Percentiles rank a stretch among this genome's conserved stretches.
These are phyloP conservation scores for Taphrina sp. DNA, from an alignment of 1,139 yeast species.

Conservation along the genomic window DNA sequence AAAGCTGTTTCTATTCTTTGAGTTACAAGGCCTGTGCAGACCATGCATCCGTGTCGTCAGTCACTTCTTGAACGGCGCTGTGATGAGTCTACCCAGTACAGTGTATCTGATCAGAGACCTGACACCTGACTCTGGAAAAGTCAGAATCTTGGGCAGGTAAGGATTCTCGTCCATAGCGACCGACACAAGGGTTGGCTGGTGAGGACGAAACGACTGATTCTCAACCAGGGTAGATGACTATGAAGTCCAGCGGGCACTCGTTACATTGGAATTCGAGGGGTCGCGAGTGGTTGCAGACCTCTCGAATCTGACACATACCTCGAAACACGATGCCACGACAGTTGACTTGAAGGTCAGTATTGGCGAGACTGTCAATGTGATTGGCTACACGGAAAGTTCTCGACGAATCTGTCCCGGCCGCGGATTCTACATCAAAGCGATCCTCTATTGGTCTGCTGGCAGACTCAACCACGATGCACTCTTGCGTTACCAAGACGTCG, in stretches of 20 bases:
- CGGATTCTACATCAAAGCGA: background rate
- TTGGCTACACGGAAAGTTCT: conserved; percentile 1
- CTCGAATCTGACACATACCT: background rate
- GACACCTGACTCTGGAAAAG: background rate
- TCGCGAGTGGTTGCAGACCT: background rate
- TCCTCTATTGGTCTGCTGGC: conserved; percentile 9
- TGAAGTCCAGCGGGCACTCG: conserved; percentile 1
- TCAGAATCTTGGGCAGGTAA: conserved; percentile 15
- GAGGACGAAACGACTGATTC: background rate
- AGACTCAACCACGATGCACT: conserved; percentile 1
- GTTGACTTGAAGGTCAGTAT: background rate
- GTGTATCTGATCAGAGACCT: conserved; percentile 4
- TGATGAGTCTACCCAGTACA: conserved; percentile 14
- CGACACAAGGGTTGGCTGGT: background rate
- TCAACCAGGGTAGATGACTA: background rate
- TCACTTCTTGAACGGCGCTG: too few species aligned
- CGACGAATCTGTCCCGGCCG: background rate
- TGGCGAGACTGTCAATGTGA: conserved; percentile 17
- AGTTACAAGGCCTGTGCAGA: too few species aligned
- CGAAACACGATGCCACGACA: too few species aligned
- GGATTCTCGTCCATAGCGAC: background rate
- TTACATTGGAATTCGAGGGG: conserved; percentile 1
- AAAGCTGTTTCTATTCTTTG: too few species aligned
- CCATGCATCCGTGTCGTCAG: too few species aligned
- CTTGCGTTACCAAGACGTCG: background rate